These are phyloP conservation scores for Fallopia convolvulus DNA, from an alignment of 148 eudicot genomes.

Conservation along the genomic window DNA sequence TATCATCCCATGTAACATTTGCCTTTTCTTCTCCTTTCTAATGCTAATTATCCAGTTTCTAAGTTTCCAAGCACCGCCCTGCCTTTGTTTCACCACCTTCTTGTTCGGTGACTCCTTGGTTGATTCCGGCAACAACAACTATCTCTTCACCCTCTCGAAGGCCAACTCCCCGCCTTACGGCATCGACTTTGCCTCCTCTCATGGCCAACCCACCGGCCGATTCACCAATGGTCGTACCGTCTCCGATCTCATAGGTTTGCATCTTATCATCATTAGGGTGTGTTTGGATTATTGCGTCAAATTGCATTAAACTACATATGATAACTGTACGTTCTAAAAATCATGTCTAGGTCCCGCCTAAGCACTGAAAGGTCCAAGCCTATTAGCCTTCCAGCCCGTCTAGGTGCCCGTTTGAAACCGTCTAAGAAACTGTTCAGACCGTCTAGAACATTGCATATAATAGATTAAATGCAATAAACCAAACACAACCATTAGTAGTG, in stretches of 20 bases:
- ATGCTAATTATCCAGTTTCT: background rate
- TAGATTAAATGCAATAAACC: too few relatives aligned
- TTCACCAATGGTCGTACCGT: slow-evolving; percentile 65
- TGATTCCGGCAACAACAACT: slow-evolving; percentile 60
- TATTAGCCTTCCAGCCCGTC: too few relatives aligned
- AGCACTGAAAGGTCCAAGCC: too few relatives aligned
- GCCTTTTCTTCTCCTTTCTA: background rate
- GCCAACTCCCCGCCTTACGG: slow-evolving; percentile 67
- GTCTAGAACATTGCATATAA: too few relatives aligned
- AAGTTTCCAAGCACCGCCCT: slow-evolving; percentile 5
- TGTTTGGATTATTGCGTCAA: too few relatives aligned
- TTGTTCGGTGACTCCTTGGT: slow-evolving; percentile 58
- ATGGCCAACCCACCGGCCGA: slow-evolving; percentile 59
- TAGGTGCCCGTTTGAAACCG: too few relatives aligned
- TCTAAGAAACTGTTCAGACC: too few relatives aligned
- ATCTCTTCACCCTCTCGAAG: slow-evolving; percentile 49
- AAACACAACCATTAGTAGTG: too few relatives aligned
- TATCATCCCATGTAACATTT: background rate
- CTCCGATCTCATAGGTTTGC: slow-evolving; percentile 43
- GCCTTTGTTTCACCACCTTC: slow-evolving; percentile 27
- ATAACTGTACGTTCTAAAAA: too few relatives aligned
- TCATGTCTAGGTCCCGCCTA: too few relatives aligned
- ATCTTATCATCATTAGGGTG: background rate
- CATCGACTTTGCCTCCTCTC: slow-evolving; percentile 45
- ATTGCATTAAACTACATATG: too few relatives aligned